Conservation (phyloP, 768 basidiomycete species). For the Trametes cubensis region DNA sequence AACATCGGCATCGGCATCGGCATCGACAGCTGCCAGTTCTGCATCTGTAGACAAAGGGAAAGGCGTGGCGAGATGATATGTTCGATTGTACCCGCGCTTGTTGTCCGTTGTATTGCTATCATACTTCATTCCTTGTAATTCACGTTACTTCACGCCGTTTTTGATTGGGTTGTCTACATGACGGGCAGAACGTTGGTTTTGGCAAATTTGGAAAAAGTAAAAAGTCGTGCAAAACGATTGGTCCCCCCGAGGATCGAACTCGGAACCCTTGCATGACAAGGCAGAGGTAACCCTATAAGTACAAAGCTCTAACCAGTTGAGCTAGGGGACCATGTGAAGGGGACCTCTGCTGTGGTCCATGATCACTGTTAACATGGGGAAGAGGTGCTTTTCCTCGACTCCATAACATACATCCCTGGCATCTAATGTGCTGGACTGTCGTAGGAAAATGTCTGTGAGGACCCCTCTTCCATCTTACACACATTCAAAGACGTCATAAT, state of each 20-base stretch:
- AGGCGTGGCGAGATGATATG: not conserved
- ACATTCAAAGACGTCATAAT: slow-evolving; percentile 32
- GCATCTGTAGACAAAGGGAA: slow-evolving; percentile 7
- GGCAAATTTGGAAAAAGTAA: not conserved
- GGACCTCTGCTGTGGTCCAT: too few relatives aligned
- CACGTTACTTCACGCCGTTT: not conserved
- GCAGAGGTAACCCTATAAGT: slow-evolving; percentile 56
- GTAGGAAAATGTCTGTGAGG: slow-evolving; percentile 26
- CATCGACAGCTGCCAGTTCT: not conserved
- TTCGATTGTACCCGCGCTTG: not conserved
- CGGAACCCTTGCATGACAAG: slow-evolving; percentile 58
- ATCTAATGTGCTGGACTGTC: not conserved
- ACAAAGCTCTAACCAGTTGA: slow-evolving; percentile 65
- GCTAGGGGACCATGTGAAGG: slow-evolving; percentile 48
- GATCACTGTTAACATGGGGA: too few relatives aligned
- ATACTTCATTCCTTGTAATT: not conserved
- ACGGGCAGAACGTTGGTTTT: too few relatives aligned
- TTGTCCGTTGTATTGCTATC: not conserved
- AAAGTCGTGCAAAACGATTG: slow-evolving; percentile 28
- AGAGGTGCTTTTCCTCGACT: too few relatives aligned
- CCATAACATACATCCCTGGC: too few relatives aligned
- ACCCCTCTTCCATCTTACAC: slow-evolving; percentile 41
- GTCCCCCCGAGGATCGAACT: slow-evolving; percentile 66
- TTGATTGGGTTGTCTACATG: too few relatives aligned
- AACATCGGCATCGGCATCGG: not conserved